These are phyloP conservation scores for Davidsoniella neocaledoniae DNA, from an alignment of 2,329 filamentous ascomycete genomes.

Conservation along the genomic window DNA sequence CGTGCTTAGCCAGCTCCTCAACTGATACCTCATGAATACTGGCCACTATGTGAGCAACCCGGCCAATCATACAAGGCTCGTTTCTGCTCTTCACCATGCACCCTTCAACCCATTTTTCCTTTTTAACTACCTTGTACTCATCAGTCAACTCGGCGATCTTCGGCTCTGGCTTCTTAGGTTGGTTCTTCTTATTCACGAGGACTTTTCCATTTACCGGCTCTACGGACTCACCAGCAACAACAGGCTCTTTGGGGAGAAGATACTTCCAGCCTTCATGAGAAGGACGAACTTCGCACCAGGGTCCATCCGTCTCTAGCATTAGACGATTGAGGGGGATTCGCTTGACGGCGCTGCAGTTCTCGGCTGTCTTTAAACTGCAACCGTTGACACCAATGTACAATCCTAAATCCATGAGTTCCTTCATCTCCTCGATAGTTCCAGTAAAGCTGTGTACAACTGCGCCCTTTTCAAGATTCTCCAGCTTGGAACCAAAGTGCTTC, in stretches of 20 bases:
- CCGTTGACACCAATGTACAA: slow-evolving; percentile 92
- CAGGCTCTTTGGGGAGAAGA: slow-evolving; percentile 22
- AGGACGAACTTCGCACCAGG: slow-evolving; percentile 90
- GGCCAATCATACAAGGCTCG: slow-evolving; percentile 73
- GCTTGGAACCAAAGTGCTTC: slow-evolving; percentile 34
- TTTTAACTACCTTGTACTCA: slow-evolving; percentile 75
- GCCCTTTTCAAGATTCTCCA: slow-evolving; percentile 52
- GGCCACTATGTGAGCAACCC: slow-evolving; percentile 78
- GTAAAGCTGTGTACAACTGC: slow-evolving; percentile 94
- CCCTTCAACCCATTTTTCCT: slow-evolving; percentile 82
- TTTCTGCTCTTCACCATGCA: slow-evolving; percentile 90
- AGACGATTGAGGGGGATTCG: slow-evolving; percentile 62
- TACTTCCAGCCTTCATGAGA: slow-evolving; percentile 73
- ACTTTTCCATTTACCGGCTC: not conserved
- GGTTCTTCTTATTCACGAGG: slow-evolving; percentile 18
- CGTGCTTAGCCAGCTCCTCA: slow-evolving; percentile 71
- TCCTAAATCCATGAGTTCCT: slow-evolving; percentile 59
- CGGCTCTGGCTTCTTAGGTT: slow-evolving; percentile 28
- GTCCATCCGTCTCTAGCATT: slow-evolving; percentile 93
- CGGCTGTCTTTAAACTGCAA: slow-evolving; percentile 84
- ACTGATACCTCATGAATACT: slow-evolving; percentile 64
- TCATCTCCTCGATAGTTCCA: slow-evolving; percentile 71
- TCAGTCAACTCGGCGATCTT: slow-evolving; percentile 53
- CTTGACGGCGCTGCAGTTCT: slow-evolving; percentile 74
- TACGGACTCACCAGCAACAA: not conserved